phyloP scores from a whole-genome alignment of 257 asterid genomes.

The Asclepias syriaca region DNA sequence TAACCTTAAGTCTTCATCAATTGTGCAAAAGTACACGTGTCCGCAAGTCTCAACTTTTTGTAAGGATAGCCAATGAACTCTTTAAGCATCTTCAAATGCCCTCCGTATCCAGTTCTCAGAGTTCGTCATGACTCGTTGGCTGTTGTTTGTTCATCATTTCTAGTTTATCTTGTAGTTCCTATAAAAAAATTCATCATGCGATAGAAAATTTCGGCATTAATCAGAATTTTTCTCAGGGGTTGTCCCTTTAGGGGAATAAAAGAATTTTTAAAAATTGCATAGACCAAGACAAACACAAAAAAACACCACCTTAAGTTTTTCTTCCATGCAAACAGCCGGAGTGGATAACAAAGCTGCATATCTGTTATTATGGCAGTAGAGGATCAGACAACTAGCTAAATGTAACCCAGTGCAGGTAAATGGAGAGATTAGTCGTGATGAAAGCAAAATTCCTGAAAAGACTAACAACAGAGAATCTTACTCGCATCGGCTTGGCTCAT shows the following conservation, averaged over 20 bases:
- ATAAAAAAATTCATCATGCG: neutral
- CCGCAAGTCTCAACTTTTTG: neutral
- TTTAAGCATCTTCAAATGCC: neutral
- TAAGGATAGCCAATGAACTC: neutral
- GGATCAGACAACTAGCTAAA: constrained; percentile 13
- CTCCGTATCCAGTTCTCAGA: constrained; percentile 29
- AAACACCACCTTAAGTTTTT: constrained; percentile 58
- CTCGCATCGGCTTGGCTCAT: constrained; percentile 99
- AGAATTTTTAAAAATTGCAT: neutral
- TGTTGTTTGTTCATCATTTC: constrained; percentile 52
- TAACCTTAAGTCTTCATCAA: neutral
- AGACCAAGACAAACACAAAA: neutral
- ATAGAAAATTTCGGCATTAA: neutral
- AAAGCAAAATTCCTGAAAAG: neutral
- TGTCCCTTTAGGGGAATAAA: neutral
- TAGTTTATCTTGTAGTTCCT: constrained; percentile 79
- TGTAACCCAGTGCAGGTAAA: neutral
- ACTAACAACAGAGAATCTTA: constrained; percentile 28
- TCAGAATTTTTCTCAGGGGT: neutral
- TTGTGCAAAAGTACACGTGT: neutral
- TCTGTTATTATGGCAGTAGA: constrained; percentile 35
- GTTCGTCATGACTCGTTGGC: constrained; percentile 72
- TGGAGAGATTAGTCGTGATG: neutral
- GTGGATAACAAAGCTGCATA: constrained; percentile 71
- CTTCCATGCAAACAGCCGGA: constrained; percentile 78